A percentile compares a stretch with the other conserved stretches of the same genome.
Conservation (phyloP, 2,329 filamentous ascomycete species). For the Lachnellula arida region DNA sequence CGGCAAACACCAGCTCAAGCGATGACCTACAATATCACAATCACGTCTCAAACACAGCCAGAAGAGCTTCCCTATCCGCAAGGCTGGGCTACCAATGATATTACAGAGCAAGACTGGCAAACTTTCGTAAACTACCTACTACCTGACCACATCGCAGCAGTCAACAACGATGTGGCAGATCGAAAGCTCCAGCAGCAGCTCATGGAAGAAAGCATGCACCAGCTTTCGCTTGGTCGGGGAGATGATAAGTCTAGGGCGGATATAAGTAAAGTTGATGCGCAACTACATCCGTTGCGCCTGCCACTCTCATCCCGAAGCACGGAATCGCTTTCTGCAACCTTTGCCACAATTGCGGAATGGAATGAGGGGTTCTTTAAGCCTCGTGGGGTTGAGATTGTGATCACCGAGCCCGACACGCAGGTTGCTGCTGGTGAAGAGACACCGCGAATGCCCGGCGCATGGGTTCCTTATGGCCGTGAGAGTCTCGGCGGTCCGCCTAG, state of each 20-base stretch:
- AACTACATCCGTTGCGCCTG: constrained; percentile 35
- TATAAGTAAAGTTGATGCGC: constrained; percentile 38
- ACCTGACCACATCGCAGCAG: constrained; percentile 41
- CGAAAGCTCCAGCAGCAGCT: constrained; percentile 45
- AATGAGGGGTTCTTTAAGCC: constrained; percentile 53
- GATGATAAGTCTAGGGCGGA: constrained; percentile 22
- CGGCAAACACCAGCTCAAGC: constrained; percentile 28
- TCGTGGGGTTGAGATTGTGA: constrained; percentile 41
- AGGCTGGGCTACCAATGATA: constrained; percentile 35
- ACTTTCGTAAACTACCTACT: constrained; percentile 55
- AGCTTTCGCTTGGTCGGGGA: constrained; percentile 16
- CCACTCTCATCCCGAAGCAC: neutral
- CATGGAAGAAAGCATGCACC: constrained; percentile 26
- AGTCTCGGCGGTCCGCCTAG: constrained; percentile 3
- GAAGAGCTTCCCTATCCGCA: constrained; percentile 22
- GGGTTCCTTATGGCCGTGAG: constrained; percentile 34
- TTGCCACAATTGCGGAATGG: constrained; percentile 48
- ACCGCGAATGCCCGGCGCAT: constrained; percentile 39
- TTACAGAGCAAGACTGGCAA: constrained; percentile 51
- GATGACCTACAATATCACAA: constrained; percentile 12
- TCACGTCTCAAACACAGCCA: constrained; percentile 14
- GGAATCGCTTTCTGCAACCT: constrained; percentile 30
- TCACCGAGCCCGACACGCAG: constrained; percentile 39
- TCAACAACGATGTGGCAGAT: constrained; percentile 45
- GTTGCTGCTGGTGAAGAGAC: constrained; percentile 38